Evolutionary conservation across 177 flowering plant genomes (phyloP), one percentile per base, ranked within the genome.

Genomic region (Tripterygium wilfordii): DNA sequence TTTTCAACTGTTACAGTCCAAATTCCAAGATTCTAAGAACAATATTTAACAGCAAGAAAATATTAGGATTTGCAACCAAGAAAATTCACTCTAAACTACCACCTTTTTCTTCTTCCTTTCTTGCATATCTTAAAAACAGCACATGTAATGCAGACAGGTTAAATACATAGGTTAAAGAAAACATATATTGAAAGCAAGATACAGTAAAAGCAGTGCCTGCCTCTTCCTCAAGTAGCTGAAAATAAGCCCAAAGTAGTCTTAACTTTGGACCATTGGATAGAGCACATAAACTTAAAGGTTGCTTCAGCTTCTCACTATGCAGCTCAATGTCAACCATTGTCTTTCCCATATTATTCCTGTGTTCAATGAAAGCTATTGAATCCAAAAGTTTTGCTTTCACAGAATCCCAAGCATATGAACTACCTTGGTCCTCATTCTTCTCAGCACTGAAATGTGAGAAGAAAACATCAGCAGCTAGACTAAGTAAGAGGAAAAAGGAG

Each of bases 221-320:
- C 96, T 83, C 88, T 70, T 88, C 70, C 62, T 82, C 81, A 39
- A 88, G 82, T 52, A 50, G 73, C 60, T 74, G 76, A 63, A 79
- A 64, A 58, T 82, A 76, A 62, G 86, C 68, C 81, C 76, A 77
- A 57, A 88, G 80, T 77, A 88, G 67, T 21, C 87, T 67, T 23
- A 88, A 60, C 61, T 85, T 75, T 33, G 94, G 94, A 56, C 78
- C 83, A 40, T 69, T 79, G 53, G 77, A 69, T 56, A 91, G 39
- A 29, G 94, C 94, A 75, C 48, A 63, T 72, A 92, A 76, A 64
- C 85, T 82, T 56, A 82, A 57, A 43, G 84, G 80, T 49, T 44
- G 67, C 61, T 65, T 76, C 26, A 45, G 49, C 56, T 26, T 26
- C 28, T 42, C 33, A 30, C n/a, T n/a, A 17, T 33, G 42, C 39